Evolutionary conservation across 2,329 filamentous ascomycete genomes (phyloP), one percentile per base, ranked within the genome.

Genomic region (Decorospora gaudefroyi): DNA sequence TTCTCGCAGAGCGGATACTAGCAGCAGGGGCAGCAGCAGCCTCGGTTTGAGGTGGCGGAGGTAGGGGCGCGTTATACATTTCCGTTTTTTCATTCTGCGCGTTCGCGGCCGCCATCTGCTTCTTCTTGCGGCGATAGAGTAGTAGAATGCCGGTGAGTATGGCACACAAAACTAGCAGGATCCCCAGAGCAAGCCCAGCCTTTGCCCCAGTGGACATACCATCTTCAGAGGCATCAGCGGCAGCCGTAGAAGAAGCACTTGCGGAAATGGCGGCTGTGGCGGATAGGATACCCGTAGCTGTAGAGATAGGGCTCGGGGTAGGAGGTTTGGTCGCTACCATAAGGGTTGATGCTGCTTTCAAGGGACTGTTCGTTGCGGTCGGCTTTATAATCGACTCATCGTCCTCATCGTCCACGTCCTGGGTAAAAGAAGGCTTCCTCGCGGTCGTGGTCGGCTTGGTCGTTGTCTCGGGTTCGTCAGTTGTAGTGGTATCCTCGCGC

Each of bases 171-270:
- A 81, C 82, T 5, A 86, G 76, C 21, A 96, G 72, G 33, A 95
- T 82, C 62, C 90, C 91, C 65, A 96, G 84, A 4, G 86, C 89
- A 50, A 96, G 81, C 48, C 93, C 93, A 29, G 90, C 91, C 71
- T 90, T 93, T 49, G 73, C 65, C 43, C 78, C 66, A 37, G 67
- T 65, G 33, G 70, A 74, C 71, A 78, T 72, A 30, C 74, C 74
- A 21, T 47, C 49, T 3, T 51, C 51, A 4, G 59, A 32, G 23
- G 59, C 54, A 12, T 49, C 55, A 9, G 58, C 46, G 4, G 25
- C 28, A 12, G 42, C 17, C 16, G 44, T 22, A 18, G 60, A 52
- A 16, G 60, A 53, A 6, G 62, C 57, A n/a, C 61, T 55, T 10
- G 57, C 54, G 0, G 65, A 57, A 6, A 65, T 42, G 12, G 62